Evolutionary conservation across 257 asterid species (phyloP).

Genomic region (Henckelia pumila): DNA sequence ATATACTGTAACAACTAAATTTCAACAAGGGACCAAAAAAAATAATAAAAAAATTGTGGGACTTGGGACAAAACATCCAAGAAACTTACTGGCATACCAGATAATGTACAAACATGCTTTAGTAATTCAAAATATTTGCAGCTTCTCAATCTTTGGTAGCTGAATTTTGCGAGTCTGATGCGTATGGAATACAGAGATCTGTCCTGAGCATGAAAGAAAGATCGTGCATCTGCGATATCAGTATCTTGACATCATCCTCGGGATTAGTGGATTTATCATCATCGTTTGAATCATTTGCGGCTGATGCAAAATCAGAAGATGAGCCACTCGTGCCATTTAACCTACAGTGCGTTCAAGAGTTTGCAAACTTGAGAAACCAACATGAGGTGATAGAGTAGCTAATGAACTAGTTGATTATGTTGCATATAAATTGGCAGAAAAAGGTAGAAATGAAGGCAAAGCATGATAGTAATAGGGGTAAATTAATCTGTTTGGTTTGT

Average conservation of each 20-base stretch:
- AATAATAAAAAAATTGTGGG: slow-evolving; percentile 17
- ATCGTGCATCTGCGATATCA: slow-evolving; percentile 47
- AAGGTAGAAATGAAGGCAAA: not conserved
- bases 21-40: not conserved
- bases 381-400: not conserved
- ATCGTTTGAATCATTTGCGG: slow-evolving; percentile 23
- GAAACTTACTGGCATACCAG: slow-evolving; percentile 6
- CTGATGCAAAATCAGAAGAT: slow-evolving; percentile 22
- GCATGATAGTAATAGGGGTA: not conserved
- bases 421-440: not conserved
- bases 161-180: slow-evolving; percentile 23
- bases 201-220: slow-evolving; percentile 44
- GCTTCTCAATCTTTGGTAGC: slow-evolving; percentile 28
- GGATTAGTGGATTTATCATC: slow-evolving; percentile 22
- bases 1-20: not conserved
- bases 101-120: slow-evolving; percentile 8
- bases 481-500: not conserved
- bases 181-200: slow-evolving; percentile 31
- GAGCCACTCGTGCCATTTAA: slow-evolving; percentile 19
- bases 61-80: slow-evolving; percentile 30
- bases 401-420: not conserved
- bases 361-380: not conserved
- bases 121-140: not conserved
- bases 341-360: slow-evolving; percentile 18
- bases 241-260: slow-evolving; percentile 32